These are phyloP conservation scores for Orbilia quercus DNA, from an alignment of 2,329 filamentous ascomycete genomes.

Conservation along the genomic window DNA sequence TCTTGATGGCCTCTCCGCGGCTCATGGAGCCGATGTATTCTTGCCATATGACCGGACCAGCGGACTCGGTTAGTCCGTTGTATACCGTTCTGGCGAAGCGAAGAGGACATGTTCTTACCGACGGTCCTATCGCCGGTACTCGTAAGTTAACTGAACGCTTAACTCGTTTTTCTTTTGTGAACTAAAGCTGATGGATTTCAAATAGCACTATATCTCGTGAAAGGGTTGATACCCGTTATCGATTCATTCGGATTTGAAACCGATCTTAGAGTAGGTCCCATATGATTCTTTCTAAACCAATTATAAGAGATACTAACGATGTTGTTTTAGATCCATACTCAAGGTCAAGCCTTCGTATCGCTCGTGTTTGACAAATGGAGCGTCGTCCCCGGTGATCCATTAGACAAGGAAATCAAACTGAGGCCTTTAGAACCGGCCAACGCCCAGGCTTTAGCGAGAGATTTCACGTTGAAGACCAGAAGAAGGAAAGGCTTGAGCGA, in stretches of 20 bases:
- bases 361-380: constrained; percentile 96
- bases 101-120: constrained; percentile 91
- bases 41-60: constrained; percentile 90
- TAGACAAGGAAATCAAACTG: constrained; percentile 85
- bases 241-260: constrained; percentile 99
- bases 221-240: constrained; percentile 91
- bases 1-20: constrained; percentile 94
- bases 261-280: constrained; percentile 73
- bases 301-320: constrained; percentile 11
- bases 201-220: constrained; percentile 81
- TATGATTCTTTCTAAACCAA: no score
- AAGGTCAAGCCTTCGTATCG: constrained; percentile 88
- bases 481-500: constrained; percentile 53
- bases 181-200: constrained; percentile 27
- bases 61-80: constrained; percentile 85
- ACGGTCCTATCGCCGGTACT: constrained; percentile 92
- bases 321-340: constrained; percentile 77
- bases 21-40: constrained; percentile 97
- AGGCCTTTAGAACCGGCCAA: constrained; percentile 86
- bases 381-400: constrained; percentile 92
- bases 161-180: no score
- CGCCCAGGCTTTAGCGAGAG: constrained; percentile 87
- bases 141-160: constrained; percentile 62
- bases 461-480: constrained; percentile 74
- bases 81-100: constrained; percentile 92